These are phyloP conservation scores for Taiozyma sp. DNA, from an alignment of 1,139 yeast species.

Conservation along the genomic window DNA sequence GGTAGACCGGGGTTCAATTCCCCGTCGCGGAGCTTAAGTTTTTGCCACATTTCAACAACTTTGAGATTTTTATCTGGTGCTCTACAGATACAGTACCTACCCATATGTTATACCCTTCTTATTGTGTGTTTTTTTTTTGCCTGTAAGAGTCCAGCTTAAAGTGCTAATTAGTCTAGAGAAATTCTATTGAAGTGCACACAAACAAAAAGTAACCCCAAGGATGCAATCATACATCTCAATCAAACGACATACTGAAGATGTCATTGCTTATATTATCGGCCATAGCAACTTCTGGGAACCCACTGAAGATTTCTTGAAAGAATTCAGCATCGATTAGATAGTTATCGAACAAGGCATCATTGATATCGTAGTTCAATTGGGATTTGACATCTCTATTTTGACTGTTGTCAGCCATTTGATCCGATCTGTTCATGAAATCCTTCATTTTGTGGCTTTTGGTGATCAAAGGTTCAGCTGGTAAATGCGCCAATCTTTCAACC, in stretches of 20 bases:
- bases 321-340: background rate
- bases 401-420: background rate
- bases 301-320: background rate
- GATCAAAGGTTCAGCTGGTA: background rate
- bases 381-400: background rate
- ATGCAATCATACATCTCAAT: too few relatives aligned
- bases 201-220: too few relatives aligned
- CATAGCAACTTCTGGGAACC: background rate
- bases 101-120: too few relatives aligned
- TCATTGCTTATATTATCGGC: background rate
- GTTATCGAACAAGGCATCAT: background rate
- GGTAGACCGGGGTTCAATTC: conserved; percentile 69
- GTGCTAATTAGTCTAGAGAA: background rate
- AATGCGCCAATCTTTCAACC: background rate
- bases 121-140: too few relatives aligned
- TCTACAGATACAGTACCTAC: too few relatives aligned
- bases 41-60: background rate
- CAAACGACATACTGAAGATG: background rate
- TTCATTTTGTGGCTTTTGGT: background rate
- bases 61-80: too few relatives aligned
- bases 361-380: background rate
- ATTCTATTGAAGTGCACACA: background rate
- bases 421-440: background rate
- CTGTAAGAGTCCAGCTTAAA: too few relatives aligned
- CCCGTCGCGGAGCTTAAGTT: conserved; percentile 51